A percentile compares a stretch with the other conserved stretches of the same genome.
Evolutionary conservation across 1,284 basidiomycete species (phyloP).

Genomic region (Ganoderma meredithae): DNA sequence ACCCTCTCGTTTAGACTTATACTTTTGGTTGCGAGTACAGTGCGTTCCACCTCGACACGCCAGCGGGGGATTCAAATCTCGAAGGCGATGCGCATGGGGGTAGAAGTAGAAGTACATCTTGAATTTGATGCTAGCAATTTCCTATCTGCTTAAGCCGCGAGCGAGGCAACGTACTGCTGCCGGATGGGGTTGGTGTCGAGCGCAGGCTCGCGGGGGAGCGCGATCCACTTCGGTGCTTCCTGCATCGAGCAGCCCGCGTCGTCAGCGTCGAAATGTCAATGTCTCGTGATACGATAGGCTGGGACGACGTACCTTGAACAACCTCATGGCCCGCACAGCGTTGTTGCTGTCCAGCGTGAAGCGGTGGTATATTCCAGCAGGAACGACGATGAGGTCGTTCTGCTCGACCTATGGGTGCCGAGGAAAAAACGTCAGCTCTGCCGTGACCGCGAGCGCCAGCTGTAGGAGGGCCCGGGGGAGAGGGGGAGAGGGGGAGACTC

Average conservation of each 20-base stretch:
- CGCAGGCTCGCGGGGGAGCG: conserved; percentile 1
- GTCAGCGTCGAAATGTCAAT: background rate
- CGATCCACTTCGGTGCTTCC: conserved; percentile 11
- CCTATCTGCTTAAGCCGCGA: background rate
- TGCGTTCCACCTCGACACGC: background rate
- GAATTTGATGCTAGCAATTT: background rate
- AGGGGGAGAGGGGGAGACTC: background rate
- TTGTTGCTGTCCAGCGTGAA: conserved; percentile 82
- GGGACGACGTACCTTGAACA: conserved; percentile 71
- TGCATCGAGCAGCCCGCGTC: background rate
- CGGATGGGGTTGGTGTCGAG: conserved; percentile 4
- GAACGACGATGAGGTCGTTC: conserved; percentile 79
- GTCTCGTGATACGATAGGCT: too few species aligned
- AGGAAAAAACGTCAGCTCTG: background rate
- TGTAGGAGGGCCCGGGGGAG: too few species aligned
- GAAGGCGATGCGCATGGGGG: background rate
- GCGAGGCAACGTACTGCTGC: conserved; percentile 10
- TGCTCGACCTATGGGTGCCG: conserved; percentile 48
- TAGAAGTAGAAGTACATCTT: background rate
- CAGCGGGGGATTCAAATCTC: background rate
- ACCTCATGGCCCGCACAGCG: conserved; percentile 73
- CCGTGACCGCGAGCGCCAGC: too few species aligned
- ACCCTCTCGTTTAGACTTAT: too few species aligned
- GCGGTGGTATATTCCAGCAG: conserved; percentile 85
- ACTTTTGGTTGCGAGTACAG: background rate